A percentile compares a stretch with the other conserved stretches of the same genome.
Evolutionary conservation across 1,284 basidiomycete species (phyloP).

Genomic region (Cystobasidium sp.): DNA sequence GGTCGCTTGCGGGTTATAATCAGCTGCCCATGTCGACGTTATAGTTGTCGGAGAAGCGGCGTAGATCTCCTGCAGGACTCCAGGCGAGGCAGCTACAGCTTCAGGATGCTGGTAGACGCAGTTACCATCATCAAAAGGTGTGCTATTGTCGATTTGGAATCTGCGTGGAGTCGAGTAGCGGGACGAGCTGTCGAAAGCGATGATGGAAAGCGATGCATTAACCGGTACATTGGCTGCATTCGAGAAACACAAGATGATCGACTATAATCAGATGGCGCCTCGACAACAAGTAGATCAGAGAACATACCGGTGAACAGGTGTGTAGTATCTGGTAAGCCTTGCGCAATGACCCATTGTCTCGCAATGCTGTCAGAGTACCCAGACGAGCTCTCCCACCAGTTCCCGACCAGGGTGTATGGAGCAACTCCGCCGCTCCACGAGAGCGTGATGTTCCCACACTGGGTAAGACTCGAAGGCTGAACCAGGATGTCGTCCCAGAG

Average conservation of each 20-base stretch:
- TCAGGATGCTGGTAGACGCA: background rate
- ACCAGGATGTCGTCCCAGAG: background rate
- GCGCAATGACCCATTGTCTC: background rate
- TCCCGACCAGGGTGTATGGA: background rate
- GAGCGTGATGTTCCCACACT: slow-evolving; percentile 3
- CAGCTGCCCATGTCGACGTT: background rate
- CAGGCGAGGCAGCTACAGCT: slow-evolving; percentile 11
- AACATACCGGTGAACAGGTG: background rate
- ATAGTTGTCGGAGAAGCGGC: background rate
- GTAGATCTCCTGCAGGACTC: background rate
- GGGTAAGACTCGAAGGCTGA: background rate
- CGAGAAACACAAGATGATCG: no score
- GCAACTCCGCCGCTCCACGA: slow-evolving; percentile 9
- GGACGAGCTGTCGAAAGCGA: slow-evolving; percentile 1
- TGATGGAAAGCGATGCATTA: slow-evolving; percentile 2
- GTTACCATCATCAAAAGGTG: background rate
- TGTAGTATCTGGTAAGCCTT: background rate
- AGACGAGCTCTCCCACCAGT: background rate
- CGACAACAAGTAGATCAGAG: background rate
- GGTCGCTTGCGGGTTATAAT: background rate
- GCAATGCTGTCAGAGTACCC: background rate
- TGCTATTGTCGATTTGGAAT: slow-evolving; percentile 1
- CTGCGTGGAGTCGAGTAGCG: background rate
- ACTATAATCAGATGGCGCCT: no score
- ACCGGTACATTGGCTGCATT: background rate